Percentiles rank a stretch among this genome's conserved stretches.
These are phyloP conservation scores for Calcarisporium arbuscula DNA, from an alignment of 2,329 filamentous ascomycete genomes.

Conservation along the genomic window DNA sequence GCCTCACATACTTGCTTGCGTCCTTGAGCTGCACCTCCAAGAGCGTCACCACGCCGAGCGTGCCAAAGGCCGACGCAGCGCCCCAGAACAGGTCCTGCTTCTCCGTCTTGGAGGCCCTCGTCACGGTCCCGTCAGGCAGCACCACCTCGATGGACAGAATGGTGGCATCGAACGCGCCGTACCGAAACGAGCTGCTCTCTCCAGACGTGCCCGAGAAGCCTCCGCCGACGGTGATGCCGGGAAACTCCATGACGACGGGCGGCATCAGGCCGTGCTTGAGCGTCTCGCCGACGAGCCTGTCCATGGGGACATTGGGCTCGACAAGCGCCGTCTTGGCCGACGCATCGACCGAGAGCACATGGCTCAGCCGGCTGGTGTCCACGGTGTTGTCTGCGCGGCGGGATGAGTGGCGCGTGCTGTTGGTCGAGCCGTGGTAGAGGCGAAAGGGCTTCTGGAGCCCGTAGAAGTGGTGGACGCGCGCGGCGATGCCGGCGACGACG, in stretches of 20 bases:
- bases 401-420: conserved; percentile 59
- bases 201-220: conserved; percentile 62
- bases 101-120: conserved; percentile 46
- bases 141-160: conserved; percentile 60
- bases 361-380: conserved; percentile 58
- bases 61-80: conserved; percentile 60
- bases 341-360: conserved; percentile 55
- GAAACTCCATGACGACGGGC: conserved; percentile 65
- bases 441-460: conserved; percentile 50
- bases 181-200: conserved; percentile 61
- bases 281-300: conserved; percentile 52
- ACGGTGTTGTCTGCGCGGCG: conserved; percentile 49
- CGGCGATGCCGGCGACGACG: conserved; percentile 36
- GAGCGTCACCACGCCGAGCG: conserved; percentile 59
- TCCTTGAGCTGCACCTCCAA: conserved; percentile 53
- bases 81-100: conserved; percentile 57
- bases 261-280: conserved; percentile 52
- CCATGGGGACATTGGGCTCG: conserved; percentile 67
- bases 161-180: conserved; percentile 60
- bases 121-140: conserved; percentile 52
- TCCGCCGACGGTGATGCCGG: conserved; percentile 64
- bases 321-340: conserved; percentile 51
- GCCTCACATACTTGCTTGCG: conserved; percentile 48
- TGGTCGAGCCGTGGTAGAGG: conserved; percentile 73
- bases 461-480: conserved; percentile 37